Evolutionary conservation across 306 rosid species (phyloP), one percentile per base, ranked within the genome.

Genomic region (Lathyrus aphaca): DNA sequence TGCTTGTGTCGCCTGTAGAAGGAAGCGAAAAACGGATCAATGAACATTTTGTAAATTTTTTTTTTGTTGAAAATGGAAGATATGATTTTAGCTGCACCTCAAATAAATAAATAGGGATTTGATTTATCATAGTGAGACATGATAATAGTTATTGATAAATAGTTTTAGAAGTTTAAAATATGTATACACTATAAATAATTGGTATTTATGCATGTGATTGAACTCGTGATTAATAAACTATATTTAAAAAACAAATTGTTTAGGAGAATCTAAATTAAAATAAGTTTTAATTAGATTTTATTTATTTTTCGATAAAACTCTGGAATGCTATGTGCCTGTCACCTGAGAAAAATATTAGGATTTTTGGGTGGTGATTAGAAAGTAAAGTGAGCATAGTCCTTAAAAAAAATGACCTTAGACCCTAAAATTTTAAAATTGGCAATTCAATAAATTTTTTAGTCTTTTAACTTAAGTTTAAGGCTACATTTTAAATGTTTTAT

Each of bases 71-170:
- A 59, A 8, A 16, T 32, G 44, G 25, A 35, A 32, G 65, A 59
- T 59, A 32, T 10, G 65, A 10, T 35, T 59, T 59, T 55, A 35
- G 25, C 38, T 59, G 25, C 45, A 59, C 65, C 19, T 59, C 44
- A 8, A 32, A 54, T 54, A 50, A 19, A 46, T 46, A 19, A 48
- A 48, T 16, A 48, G 21, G 53, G 53, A 46, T 2, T 6, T 46
- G 53, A 19, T 19, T 46, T 46, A 17, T 46, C 15, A 43, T n/a
- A 43, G 48, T 43, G 46, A 12, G 12, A 42, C 16, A 13, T 43
- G 46, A 43, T 12, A 42, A 42, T 42, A 10, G 5, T 3, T 42
- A 11, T 42, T 42, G 5, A 42, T 11, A 42, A 3, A 11, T 12
- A 12, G n/a, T 10, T 3, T 13, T 43, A 43, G 48, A 43, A 43